Evolutionary conservation across 352 stramenopile genomes (phyloP).

Genomic region (Globisporangium perplexum): DNA sequence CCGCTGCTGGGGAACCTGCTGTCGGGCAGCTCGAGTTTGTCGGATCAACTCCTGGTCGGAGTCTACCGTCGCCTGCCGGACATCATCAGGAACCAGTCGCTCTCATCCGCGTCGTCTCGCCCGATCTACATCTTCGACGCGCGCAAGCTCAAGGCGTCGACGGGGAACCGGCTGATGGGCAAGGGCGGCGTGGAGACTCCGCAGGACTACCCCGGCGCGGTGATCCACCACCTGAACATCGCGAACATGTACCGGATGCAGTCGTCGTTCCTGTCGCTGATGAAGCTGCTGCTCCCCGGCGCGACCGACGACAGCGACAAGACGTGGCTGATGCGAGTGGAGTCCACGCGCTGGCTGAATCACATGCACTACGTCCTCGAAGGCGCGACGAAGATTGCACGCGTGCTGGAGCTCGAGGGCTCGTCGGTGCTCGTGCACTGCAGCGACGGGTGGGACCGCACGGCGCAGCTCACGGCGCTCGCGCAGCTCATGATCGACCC

Average conservation of each 20-base stretch:
- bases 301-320: slow-evolving; percentile 63
- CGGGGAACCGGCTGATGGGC: slow-evolving; percentile 86
- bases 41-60: slow-evolving; percentile 68
- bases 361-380: slow-evolving; percentile 81
- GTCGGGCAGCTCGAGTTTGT: slow-evolving; percentile 62
- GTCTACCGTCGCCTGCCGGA: slow-evolving; percentile 75
- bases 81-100: slow-evolving; percentile 73
- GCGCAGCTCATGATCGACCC: slow-evolving; percentile 88
- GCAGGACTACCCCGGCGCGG: slow-evolving; percentile 73
- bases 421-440: slow-evolving; percentile 82
- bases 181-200: slow-evolving; percentile 88
- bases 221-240: slow-evolving; percentile 86
- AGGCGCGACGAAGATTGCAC: slow-evolving; percentile 79
- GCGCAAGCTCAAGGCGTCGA: slow-evolving; percentile 85
- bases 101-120: slow-evolving; percentile 50
- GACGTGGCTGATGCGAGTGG: slow-evolving; percentile 60
- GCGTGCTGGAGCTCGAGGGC: slow-evolving; percentile 79
- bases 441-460: slow-evolving; percentile 87
- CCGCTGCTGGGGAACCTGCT: slow-evolving; percentile 71
- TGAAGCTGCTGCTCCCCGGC: slow-evolving; percentile 66
- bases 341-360: slow-evolving; percentile 80
- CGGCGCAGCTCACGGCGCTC: slow-evolving; percentile 64
- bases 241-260: slow-evolving; percentile 93
- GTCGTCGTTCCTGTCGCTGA: slow-evolving; percentile 58
- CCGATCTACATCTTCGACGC: slow-evolving; percentile 90